A percentile compares a stretch with the other conserved stretches of the same genome.
phyloP scores from a whole-genome alignment of 805 yeast genomes.

The Nematodospora valgi region DNA sequence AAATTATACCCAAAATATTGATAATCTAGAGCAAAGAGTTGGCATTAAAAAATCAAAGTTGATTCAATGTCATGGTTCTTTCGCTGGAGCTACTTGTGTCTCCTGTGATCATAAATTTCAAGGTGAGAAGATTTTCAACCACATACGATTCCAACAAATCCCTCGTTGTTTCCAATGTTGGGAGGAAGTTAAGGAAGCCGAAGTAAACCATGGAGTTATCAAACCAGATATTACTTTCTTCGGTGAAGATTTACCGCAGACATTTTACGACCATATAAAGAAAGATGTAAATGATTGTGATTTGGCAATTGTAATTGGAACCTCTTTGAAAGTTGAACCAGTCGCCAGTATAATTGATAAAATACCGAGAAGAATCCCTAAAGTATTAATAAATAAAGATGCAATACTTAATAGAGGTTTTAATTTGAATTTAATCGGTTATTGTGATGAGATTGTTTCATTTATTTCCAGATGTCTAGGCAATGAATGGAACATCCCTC shows the following conservation, averaged over 20 bases:
- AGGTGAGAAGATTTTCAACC: conserved; percentile 44
- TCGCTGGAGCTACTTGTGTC: conserved; percentile 68
- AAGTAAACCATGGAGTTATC: conserved; percentile 48
- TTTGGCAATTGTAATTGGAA: conserved; percentile 77
- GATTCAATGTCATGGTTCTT: conserved; percentile 83
- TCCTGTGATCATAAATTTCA: conserved; percentile 62
- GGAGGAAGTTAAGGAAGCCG: conserved; percentile 12
- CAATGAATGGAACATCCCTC: conserved; percentile 31
- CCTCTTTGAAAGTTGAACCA: conserved; percentile 68
- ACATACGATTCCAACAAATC: conserved; percentile 43
- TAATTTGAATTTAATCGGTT: conserved; percentile 37
- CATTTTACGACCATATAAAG: conserved; percentile 28
- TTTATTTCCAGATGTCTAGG: conserved; percentile 30
- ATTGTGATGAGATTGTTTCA: conserved; percentile 39
- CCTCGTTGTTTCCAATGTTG: conserved; percentile 53
- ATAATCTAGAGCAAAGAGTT: conserved; percentile 46
- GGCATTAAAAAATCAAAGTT: conserved; percentile 50
- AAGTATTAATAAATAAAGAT: conserved; percentile 37
- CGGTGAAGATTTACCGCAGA: conserved; percentile 63
- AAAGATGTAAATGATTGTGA: conserved; percentile 70
- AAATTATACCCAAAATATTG: conserved; percentile 45
- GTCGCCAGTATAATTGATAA: conserved; percentile 38
- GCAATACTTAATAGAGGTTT: conserved; percentile 26
- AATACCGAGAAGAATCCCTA: conserved; percentile 33
- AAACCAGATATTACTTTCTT: conserved; percentile 90